Conservation (phyloP, 129 eudicot genomes). For the carrot (Daucus carota) region DH1_v3.0 NC_030386.2:33840501-33841000, state of each 20-base stretch:
- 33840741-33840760: background rate
- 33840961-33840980: background rate
- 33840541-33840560: constrained; percentile 2
- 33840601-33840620: background rate
- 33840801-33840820: background rate
- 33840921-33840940: background rate
- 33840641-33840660: background rate
- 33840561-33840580: constrained; percentile 2
- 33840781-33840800: background rate
- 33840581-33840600: background rate
- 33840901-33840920: background rate
- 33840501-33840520: background rate
- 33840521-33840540: background rate
- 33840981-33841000: too few species aligned
- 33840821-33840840: constrained; percentile 1
- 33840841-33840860: background rate
- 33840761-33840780: background rate
- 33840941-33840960: too few species aligned
- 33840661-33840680: background rate
- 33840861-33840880: background rate
- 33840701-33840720: background rate
- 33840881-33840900: background rate
- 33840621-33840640: background rate
- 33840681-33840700: too few species aligned
- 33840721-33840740: background rate